Evolutionary conservation across 1,284 basidiomycete genomes (phyloP).

Genomic region (Ustilago trichophora): DNA sequence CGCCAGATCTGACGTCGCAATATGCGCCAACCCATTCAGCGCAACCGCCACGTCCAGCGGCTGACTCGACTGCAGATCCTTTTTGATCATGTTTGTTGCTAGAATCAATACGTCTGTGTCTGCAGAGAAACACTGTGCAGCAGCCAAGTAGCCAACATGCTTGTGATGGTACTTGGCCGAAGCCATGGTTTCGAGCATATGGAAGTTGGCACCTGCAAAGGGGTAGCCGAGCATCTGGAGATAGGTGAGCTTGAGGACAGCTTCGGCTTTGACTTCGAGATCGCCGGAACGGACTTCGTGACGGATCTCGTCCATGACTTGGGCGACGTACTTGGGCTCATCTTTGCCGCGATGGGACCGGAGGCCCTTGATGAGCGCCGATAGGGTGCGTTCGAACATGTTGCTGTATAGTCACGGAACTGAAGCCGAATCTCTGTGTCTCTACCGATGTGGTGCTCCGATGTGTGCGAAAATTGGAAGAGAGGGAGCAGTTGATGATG

Average conservation of each 20-base stretch:
- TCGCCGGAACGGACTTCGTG: slow-evolving; percentile 90
- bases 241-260: slow-evolving; percentile 94
- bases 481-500: too few species aligned
- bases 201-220: slow-evolving; percentile 69
- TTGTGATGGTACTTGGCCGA: slow-evolving; percentile 90
- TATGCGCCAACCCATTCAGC: slow-evolving; percentile 85
- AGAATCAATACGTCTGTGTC: slow-evolving; percentile 97
- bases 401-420: too few species aligned
- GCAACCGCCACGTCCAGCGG: slow-evolving; percentile 81
- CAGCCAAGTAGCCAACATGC: slow-evolving; percentile 93
- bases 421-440: too few species aligned
- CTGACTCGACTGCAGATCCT: slow-evolving; percentile 82
- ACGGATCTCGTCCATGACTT: slow-evolving; percentile 76
- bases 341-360: slow-evolving; percentile 67
- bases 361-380: slow-evolving; percentile 64
- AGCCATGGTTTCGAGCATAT: slow-evolving; percentile 98
- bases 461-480: too few species aligned
- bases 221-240: slow-evolving; percentile 86
- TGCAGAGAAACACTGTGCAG: slow-evolving; percentile 87
- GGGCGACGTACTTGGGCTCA: slow-evolving; percentile 68
- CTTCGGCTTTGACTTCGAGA: slow-evolving; percentile 95
- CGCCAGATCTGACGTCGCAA: slow-evolving; percentile 86
- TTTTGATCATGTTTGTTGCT: slow-evolving; percentile 96
- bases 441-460: too few species aligned
- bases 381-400: slow-evolving; percentile 66